Conservation (phyloP, 176 grass and related monocot species). For the Tillandsia fasciculata region DNA sequence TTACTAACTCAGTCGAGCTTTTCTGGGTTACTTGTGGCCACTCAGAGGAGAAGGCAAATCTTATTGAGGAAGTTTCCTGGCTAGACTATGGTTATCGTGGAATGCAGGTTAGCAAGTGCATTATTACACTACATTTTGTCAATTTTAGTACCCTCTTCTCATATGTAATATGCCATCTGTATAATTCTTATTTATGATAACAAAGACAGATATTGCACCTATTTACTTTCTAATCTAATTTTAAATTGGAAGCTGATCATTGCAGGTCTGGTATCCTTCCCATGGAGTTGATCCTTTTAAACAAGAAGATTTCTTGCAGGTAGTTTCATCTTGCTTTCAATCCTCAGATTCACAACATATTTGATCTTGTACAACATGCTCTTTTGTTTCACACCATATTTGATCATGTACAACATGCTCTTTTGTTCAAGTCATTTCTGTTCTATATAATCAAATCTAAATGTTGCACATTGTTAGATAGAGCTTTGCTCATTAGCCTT, state of each 20-base stretch:
- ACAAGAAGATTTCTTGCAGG: slow-evolving; percentile 98
- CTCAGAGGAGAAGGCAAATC: slow-evolving; percentile 72
- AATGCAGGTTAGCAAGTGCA: slow-evolving; percentile 65
- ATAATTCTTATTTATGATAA: background rate
- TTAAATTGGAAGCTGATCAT: slow-evolving; percentile 20
- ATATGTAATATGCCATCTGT: background rate
- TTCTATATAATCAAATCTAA: too few species aligned
- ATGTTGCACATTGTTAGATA: too few species aligned
- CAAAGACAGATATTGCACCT: background rate
- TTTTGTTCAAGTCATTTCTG: too few species aligned
- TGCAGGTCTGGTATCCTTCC: slow-evolving; percentile 96
- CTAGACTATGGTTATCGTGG: slow-evolving; percentile 95
- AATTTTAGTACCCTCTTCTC: background rate
- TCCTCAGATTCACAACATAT: too few species aligned
- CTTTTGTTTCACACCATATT: too few species aligned
- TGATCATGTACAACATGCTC: too few species aligned
- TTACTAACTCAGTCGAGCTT: slow-evolving; percentile 88
- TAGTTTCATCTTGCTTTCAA: slow-evolving; percentile 11
- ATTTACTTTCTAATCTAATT: slow-evolving; percentile 5
- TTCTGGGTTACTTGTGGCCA: slow-evolving; percentile 94
- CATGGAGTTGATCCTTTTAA: slow-evolving; percentile 78
- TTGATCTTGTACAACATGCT: too few species aligned
- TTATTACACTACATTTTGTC: background rate
- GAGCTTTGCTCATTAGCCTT: too few species aligned
- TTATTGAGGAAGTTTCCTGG: slow-evolving; percentile 99